A percentile compares a stretch with the other conserved stretches of the same genome.
These are phyloP conservation scores for Eleusine indica DNA, from an alignment of 176 grass and related monocot species.

Conservation along the genomic window DNA sequence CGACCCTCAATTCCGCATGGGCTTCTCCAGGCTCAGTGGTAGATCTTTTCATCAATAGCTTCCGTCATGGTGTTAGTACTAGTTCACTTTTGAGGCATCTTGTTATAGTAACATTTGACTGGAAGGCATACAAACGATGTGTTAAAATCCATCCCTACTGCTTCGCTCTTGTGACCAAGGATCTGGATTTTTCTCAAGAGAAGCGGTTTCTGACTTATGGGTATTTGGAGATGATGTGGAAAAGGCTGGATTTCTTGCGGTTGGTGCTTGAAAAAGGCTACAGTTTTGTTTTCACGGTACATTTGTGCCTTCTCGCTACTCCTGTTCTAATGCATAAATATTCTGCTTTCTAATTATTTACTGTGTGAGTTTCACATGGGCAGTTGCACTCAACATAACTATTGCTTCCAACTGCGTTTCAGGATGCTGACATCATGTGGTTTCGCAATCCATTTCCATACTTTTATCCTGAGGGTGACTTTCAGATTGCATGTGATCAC, in stretches of 20 bases:
- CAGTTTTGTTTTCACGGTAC: constrained; percentile 80
- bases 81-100: constrained; percentile 60
- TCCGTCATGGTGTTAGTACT: constrained; percentile 51
- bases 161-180: constrained; percentile 56
- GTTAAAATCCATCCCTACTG: constrained; percentile 62
- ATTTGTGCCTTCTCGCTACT: constrained; percentile 12
- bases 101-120: constrained; percentile 72
- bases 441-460: constrained; percentile 76
- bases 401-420: constrained; percentile 29
- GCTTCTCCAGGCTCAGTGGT: constrained; percentile 65
- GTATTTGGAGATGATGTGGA: constrained; percentile 90
- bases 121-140: constrained; percentile 62
- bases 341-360: constrained; percentile 15
- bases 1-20: constrained; percentile 71
- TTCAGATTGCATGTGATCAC: constrained; percentile 81
- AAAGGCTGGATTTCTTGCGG: constrained; percentile 70
- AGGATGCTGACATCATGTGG: constrained; percentile 91
- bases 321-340: constrained; percentile 10
- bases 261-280: constrained; percentile 87
- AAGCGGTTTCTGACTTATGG: constrained; percentile 67
- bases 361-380: neutral
- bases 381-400: neutral
- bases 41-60: constrained; percentile 82
- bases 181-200: constrained; percentile 65
- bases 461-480: constrained; percentile 65